A percentile compares a stretch with the other conserved stretches of the same genome.
Evolutionary conservation across 2,329 filamentous ascomycete genomes (phyloP).

Genomic region (Fusarium sp.): DNA sequence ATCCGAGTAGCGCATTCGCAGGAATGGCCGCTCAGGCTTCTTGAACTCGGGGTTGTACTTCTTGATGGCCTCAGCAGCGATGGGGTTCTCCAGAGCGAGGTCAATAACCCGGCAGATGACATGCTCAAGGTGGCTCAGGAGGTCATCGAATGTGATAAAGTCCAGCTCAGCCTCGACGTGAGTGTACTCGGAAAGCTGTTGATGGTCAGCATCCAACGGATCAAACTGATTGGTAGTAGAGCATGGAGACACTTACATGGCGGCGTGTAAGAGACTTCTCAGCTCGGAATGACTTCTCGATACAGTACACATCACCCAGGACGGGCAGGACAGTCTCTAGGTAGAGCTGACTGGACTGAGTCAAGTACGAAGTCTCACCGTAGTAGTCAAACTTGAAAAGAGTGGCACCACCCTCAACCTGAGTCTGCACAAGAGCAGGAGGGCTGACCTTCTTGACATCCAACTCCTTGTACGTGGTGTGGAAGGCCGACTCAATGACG

Average conservation of each 20-base stretch:
- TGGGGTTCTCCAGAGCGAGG: slow-evolving; percentile 74
- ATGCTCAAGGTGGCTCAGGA: slow-evolving; percentile 85
- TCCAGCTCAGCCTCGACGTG: slow-evolving; percentile 97
- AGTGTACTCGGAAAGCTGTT: slow-evolving; percentile 83
- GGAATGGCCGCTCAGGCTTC: slow-evolving; percentile 82
- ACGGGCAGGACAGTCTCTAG: slow-evolving; percentile 92
- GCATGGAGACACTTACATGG: slow-evolving; percentile 57
- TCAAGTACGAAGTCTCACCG: slow-evolving; percentile 88
- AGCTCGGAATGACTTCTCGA: slow-evolving; percentile 98
- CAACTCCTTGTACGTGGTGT: slow-evolving; percentile 77
- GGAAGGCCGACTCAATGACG: slow-evolving; percentile 81
- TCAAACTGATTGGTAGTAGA: not conserved
- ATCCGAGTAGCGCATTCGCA: slow-evolving; percentile 92
- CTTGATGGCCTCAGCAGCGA: slow-evolving; percentile 75
- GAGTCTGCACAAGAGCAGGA: slow-evolving; percentile 90
- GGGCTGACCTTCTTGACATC: slow-evolving; percentile 84
- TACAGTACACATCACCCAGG: slow-evolving; percentile 94
- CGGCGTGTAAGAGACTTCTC: slow-evolving; percentile 95
- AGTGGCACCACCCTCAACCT: slow-evolving; percentile 91
- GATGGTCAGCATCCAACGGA: not conserved
- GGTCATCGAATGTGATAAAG: slow-evolving; percentile 91
- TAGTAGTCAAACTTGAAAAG: slow-evolving; percentile 92
- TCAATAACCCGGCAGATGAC: slow-evolving; percentile 88
- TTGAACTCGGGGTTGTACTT: slow-evolving; percentile 91
- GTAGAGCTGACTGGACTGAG: slow-evolving; percentile 96